Evolutionary conservation across 257 asterid genomes (phyloP).

Genomic region (Eucommia ulmoides): DNA sequence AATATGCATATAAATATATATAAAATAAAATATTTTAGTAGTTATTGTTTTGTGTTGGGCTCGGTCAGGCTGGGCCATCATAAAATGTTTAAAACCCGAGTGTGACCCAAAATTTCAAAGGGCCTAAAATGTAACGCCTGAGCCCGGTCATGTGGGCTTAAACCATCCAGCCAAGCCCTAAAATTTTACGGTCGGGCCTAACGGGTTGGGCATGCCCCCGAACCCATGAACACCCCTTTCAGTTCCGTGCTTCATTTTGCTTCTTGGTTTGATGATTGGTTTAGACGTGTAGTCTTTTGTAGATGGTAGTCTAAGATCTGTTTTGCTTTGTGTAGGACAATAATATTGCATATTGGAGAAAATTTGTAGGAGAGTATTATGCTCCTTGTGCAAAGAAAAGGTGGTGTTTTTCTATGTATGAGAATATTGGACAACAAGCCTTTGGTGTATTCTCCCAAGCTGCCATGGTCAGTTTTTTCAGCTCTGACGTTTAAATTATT

Average conservation of each 20-base stretch:
- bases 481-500: background rate
- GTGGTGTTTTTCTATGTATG: constrained; percentile 53
- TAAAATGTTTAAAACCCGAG: too few species aligned
- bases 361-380: constrained; percentile 42
- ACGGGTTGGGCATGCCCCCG: too few species aligned
- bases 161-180: too few species aligned
- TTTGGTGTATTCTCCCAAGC: constrained; percentile 26
- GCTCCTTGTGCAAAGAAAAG: constrained; percentile 40
- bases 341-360: constrained; percentile 37
- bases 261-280: background rate
- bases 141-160: too few species aligned
- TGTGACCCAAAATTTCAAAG: too few species aligned
- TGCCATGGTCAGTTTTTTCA: constrained; percentile 27
- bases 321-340: constrained; percentile 25
- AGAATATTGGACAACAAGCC: constrained; percentile 22
- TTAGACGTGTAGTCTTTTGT: background rate
- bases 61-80: too few species aligned
- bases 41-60: too few species aligned
- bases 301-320: background rate
- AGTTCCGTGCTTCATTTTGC: background rate
- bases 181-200: too few species aligned
- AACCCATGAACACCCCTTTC: too few species aligned
- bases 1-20: too few species aligned
- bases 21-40: too few species aligned
- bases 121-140: too few species aligned